Evolutionary conservation across 106 monocot species (phyloP), one percentile per base, ranked within the genome.

Genomic region (Dendrobium huoshanense): DNA sequence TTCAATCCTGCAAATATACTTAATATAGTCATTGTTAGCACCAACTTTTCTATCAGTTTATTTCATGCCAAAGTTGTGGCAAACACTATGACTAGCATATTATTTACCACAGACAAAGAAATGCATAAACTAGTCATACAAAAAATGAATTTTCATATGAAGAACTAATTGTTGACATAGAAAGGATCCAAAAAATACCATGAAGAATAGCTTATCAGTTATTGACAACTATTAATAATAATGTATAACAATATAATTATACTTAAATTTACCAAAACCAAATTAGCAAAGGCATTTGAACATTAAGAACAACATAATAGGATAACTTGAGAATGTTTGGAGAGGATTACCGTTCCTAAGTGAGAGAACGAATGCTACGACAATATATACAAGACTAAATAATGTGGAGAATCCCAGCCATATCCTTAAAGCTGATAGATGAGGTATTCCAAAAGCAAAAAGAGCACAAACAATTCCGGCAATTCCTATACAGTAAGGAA

Each of bases 371-470:
- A 95, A 85, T 75, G 93, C 95, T 67, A 64, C 64, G 40, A 89
- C 49, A 33, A 99, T 93, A 81, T 91, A 99, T 55, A 93, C 85
- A 55, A 99, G 82, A 78, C 95, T 95, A 42, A 99, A 87, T 75
- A 90, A 75, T 16, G 95, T 99, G 27, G 99, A 99, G 79, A 99
- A 84, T 49, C 90, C 99, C 81, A 99, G 79, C 99, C 99, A 99
- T 77, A 93, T 61, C 84, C 95, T 84, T 20, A 99, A 83, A 67
- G 90, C 93, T 75, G 99, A 99, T 83, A 99, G 78, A 78, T 95
- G 90, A 51, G 99, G 99, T 79, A 99, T 99, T 31, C 93, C 95
- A 78, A 95, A 90, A 40, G 99, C 99, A 87, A 99, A 99, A 19
- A 99, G 54, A 41, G 99, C 99, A 82, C 99, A 95, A n/a, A 93